phyloP scores from a whole-genome alignment of 192 early-diverging fungal species.

The Jimgerdemannia lactiflua region DNA sequence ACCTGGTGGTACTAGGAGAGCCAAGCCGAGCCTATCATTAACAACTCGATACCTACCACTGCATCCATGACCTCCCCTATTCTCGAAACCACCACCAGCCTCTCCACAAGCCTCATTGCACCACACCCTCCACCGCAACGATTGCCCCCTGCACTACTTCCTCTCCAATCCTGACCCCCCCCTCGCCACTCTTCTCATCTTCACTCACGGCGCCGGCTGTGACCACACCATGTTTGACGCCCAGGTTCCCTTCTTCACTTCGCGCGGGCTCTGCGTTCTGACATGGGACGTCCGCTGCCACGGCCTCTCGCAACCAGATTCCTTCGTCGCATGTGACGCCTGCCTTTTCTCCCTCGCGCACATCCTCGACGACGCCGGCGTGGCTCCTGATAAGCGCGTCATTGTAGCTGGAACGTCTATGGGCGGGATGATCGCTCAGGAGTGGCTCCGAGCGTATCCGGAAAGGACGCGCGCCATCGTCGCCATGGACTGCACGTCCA shows the following conservation, averaged over 20 bases:
- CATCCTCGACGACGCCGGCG: conserved; percentile 2
- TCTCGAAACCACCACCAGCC: too few species aligned
- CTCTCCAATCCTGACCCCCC: too few species aligned
- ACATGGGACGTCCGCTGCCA: conserved; percentile 10
- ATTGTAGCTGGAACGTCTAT: conserved; percentile 7
- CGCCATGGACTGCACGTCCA: conserved; percentile 10
- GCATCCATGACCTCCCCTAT: too few species aligned
- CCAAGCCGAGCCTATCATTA: too few species aligned
- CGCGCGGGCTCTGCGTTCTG: conserved; percentile 2
- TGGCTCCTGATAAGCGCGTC: neutral
- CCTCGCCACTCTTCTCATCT: too few species aligned
- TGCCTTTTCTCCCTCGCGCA: conserved; percentile 8
- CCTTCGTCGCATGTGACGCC: neutral
- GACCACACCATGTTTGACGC: conserved; percentile 7
- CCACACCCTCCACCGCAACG: too few species aligned
- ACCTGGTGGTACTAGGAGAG: too few species aligned
- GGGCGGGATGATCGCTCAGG: conserved; percentile 11
- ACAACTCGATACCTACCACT: too few species aligned
- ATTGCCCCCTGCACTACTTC: too few species aligned
- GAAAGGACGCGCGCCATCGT: conserved; percentile 3
- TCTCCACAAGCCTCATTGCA: too few species aligned
- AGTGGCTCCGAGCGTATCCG: conserved; percentile 1
- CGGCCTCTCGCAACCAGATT: neutral
- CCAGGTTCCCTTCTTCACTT: neutral
- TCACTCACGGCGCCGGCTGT: too few species aligned